A percentile compares a stretch with the other conserved stretches of the same genome.
phyloP scores from a whole-genome alignment of 768 basidiomycete genomes.

The Pleurotus salmoneostramineus region DNA sequence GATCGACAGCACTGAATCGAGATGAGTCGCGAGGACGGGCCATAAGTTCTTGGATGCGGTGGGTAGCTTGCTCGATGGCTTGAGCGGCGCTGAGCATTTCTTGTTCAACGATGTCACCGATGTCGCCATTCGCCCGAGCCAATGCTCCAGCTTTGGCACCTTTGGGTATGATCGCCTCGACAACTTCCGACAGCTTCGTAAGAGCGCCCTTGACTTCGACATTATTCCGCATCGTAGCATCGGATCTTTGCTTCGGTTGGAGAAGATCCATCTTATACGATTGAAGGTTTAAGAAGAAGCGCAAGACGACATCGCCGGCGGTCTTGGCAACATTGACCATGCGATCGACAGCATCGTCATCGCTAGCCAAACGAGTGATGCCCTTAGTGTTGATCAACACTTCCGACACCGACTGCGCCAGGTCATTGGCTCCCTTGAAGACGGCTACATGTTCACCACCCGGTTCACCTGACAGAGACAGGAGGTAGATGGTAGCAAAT shows the following conservation, averaged over 20 bases:
- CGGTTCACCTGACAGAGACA: slow-evolving; percentile 79
- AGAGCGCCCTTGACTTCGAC: slow-evolving; percentile 81
- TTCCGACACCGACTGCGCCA: slow-evolving; percentile 90
- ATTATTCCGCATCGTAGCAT: slow-evolving; percentile 87
- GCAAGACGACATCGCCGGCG: slow-evolving; percentile 84
- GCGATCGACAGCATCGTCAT: slow-evolving; percentile 91
- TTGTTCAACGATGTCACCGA: slow-evolving; percentile 93
- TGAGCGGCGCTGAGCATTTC: slow-evolving; percentile 93
- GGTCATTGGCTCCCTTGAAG: slow-evolving; percentile 95
- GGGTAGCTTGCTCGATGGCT: slow-evolving; percentile 92
- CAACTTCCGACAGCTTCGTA: slow-evolving; percentile 78
- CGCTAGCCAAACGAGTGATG: slow-evolving; percentile 85
- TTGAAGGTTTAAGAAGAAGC: slow-evolving; percentile 94
- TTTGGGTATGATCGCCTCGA: slow-evolving; percentile 86
- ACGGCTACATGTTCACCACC: slow-evolving; percentile 97
- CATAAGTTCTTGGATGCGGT: slow-evolving; percentile 88
- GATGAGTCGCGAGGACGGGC: slow-evolving; percentile 81
- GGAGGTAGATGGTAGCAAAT: slow-evolving; percentile 91
- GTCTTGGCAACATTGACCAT: slow-evolving; percentile 79
- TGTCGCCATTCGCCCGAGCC: slow-evolving; percentile 82
- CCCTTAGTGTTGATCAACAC: slow-evolving; percentile 94
- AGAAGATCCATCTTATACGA: slow-evolving; percentile 90
- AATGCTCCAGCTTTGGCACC: slow-evolving; percentile 66
- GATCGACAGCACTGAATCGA: slow-evolving; percentile 87
- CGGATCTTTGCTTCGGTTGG: slow-evolving; percentile 67